phyloP scores from a whole-genome alignment of 306 rosid genomes.

The Corylus heterophylla region DNA sequence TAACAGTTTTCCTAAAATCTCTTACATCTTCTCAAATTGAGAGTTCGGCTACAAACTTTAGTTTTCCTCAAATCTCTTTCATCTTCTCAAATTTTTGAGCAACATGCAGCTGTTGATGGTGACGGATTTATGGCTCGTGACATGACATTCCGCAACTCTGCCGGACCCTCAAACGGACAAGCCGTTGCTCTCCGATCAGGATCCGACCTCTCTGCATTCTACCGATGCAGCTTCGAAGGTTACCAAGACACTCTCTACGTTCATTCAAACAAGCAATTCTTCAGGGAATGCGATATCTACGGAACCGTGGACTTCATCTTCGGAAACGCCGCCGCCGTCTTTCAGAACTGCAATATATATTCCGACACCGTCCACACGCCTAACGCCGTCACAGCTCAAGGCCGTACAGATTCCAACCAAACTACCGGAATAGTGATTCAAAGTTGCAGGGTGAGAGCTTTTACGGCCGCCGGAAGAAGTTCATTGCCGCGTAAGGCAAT shows the following conservation, averaged over 20 bases:
- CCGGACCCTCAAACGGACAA: conserved; percentile 20
- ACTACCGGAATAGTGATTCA: conserved; percentile 28
- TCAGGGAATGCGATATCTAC: conserved; percentile 27
- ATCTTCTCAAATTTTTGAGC: background rate
- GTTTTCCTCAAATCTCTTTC: no score
- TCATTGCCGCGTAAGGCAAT: background rate
- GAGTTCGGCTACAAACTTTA: no score
- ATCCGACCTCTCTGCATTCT: conserved; percentile 20
- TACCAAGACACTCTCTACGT: conserved; percentile 33
- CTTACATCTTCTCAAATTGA: no score
- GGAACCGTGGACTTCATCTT: conserved; percentile 30
- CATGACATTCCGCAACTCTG: conserved; percentile 22
- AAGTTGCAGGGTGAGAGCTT: conserved; percentile 4
- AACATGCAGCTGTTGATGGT: conserved; percentile 3
- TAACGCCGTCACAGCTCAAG: conserved; percentile 18
- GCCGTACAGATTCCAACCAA: conserved; percentile 18
- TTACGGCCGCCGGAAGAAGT: no score
- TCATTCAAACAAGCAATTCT: conserved; percentile 24
- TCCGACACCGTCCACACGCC: background rate
- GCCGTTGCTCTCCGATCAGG: conserved; percentile 19
- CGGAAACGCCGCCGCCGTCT: conserved; percentile 25
- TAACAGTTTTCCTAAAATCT: no score
- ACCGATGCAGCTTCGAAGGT: conserved; percentile 28
- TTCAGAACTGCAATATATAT: conserved; percentile 31
- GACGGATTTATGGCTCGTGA: conserved; percentile 25